A percentile compares a stretch with the other conserved stretches of the same genome.
Conservation (phyloP, 805 yeast genomes). For the Saccharomycopsis sp. region DNA sequence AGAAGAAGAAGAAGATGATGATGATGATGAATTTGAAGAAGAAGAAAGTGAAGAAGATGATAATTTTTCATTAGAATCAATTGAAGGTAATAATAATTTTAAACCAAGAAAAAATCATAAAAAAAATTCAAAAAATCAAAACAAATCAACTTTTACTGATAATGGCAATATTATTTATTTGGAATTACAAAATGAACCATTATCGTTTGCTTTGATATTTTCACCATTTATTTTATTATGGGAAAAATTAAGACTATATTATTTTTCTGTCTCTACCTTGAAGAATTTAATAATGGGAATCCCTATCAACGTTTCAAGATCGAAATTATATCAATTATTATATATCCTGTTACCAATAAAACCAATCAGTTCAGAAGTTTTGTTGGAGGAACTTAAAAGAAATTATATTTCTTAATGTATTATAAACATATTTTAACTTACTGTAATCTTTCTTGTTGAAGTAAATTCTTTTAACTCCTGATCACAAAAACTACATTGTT, state of each 20-base stretch:
- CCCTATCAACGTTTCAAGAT: constrained; percentile 35
- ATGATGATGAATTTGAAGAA: neutral
- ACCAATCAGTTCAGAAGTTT: constrained; percentile 1
- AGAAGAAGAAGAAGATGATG: neutral
- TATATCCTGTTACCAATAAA: constrained; percentile 2
- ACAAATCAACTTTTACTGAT: constrained; percentile 8
- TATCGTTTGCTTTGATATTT: constrained; percentile 35
- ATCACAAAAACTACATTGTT: too few species aligned
- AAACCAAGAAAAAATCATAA: too few species aligned
- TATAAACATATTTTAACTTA: neutral
- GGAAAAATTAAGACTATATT: constrained; percentile 30
- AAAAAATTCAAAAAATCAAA: constrained; percentile 1
- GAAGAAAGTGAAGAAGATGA: neutral
- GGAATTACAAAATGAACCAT: constrained; percentile 33
- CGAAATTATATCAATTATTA: constrained; percentile 31
- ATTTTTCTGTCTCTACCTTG: constrained; percentile 32
- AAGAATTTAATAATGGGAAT: constrained; percentile 34
- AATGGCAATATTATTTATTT: constrained; percentile 20
- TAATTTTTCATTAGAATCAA: neutral
- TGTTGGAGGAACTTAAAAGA: constrained; percentile 5
- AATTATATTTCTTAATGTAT: constrained; percentile 1
- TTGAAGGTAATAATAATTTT: neutral
- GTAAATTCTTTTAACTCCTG: too few species aligned
- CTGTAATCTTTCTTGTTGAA: neutral
- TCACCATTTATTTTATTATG: constrained; percentile 35